Percentiles rank a stretch among this genome's conserved stretches.
phyloP scores from a whole-genome alignment of 2,329 filamentous ascomycete genomes.

The Apiospora malaysiana region DNA sequence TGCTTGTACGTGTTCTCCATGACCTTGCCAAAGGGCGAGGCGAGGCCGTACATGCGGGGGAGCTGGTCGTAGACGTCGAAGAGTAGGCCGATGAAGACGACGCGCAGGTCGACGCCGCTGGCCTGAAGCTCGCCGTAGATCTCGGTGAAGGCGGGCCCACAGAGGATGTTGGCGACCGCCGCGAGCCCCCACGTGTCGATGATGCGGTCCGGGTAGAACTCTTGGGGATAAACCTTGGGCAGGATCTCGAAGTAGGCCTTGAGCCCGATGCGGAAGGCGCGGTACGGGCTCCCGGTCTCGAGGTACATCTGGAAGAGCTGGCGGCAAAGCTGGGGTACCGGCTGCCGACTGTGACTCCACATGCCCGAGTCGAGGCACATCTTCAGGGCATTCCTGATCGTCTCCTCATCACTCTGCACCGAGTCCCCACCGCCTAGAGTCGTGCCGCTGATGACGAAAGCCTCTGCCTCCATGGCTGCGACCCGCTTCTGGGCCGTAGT shows the following conservation, averaged over 20 bases:
- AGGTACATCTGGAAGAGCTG: constrained; percentile 34
- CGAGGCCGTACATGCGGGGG: constrained; percentile 31
- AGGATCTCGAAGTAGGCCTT: constrained; percentile 36
- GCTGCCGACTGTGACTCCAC: constrained; percentile 35
- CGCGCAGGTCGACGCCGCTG: constrained; percentile 33
- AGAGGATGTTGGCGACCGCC: constrained; percentile 34
- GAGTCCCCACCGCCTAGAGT: constrained; percentile 22
- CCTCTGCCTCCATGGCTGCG: constrained; percentile 34
- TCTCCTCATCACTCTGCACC: constrained; percentile 26
- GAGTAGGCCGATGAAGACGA: constrained; percentile 35
- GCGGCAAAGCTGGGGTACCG: constrained; percentile 33
- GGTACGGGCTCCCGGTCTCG: constrained; percentile 30
- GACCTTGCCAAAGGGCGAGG: constrained; percentile 33
- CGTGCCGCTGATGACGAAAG: constrained; percentile 29
- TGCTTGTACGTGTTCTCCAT: constrained; percentile 33
- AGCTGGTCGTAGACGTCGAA: constrained; percentile 34
- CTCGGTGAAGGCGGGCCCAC: constrained; percentile 28
- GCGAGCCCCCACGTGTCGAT: constrained; percentile 33
- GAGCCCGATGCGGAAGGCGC: constrained; percentile 33
- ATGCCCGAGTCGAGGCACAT: constrained; percentile 36
- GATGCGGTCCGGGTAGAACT: constrained; percentile 33
- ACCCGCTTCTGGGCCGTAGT: constrained; percentile 29
- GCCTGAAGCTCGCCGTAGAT: constrained; percentile 32
- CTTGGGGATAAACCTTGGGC: constrained; percentile 31
- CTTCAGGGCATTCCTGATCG: constrained; percentile 31